Percentiles rank a stretch among this genome's conserved stretches.
phyloP scores from a whole-genome alignment of 2,329 filamentous ascomycete species.

The Drechslera avenae region DNA sequence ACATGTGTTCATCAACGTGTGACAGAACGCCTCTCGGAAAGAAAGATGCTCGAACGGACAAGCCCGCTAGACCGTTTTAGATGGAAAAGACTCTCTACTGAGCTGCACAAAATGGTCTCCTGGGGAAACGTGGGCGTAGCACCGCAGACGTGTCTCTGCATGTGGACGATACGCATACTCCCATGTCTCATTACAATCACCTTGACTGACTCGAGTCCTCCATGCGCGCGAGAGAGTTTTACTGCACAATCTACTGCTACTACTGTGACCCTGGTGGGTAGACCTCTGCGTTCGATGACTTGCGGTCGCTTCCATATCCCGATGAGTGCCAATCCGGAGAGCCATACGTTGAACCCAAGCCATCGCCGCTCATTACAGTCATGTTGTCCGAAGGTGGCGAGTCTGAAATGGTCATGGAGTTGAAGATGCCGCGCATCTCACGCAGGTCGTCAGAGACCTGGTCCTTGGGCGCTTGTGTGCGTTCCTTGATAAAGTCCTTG shows the following conservation, averaged over 20 bases:
- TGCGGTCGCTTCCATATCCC: conserved; percentile 28
- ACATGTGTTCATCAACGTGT: conserved; percentile 29
- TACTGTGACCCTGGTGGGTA: conserved; percentile 15
- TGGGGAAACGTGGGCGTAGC: conserved; percentile 4
- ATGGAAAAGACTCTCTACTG: conserved; percentile 4
- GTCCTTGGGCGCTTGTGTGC: conserved; percentile 61
- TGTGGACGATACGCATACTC: conserved; percentile 1
- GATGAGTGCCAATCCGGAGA: conserved; percentile 32
- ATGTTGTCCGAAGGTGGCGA: conserved; percentile 39
- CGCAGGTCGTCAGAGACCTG: conserved; percentile 67
- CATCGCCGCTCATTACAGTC: conserved; percentile 36
- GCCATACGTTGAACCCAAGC: conserved; percentile 21
- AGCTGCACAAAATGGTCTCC: conserved; percentile 15
- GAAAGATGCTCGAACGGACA: conserved; percentile 6
- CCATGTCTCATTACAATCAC: conserved; percentile 6
- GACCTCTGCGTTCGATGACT: conserved; percentile 22
- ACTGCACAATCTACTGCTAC: conserved; percentile 22
- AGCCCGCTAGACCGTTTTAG: conserved; percentile 31
- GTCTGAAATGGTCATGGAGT: conserved; percentile 46
- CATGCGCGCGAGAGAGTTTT: conserved; percentile 1
- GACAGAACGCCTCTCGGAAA: conserved; percentile 35
- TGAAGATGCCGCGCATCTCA: conserved; percentile 74
- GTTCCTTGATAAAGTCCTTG: conserved; percentile 79
- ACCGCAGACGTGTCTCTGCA: conserved; percentile 13
- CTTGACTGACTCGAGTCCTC: not conserved